These are phyloP conservation scores for Tetradesmus obliquus DNA, from an alignment of 139 green algal genomes.

Conservation along the genomic window DNA sequence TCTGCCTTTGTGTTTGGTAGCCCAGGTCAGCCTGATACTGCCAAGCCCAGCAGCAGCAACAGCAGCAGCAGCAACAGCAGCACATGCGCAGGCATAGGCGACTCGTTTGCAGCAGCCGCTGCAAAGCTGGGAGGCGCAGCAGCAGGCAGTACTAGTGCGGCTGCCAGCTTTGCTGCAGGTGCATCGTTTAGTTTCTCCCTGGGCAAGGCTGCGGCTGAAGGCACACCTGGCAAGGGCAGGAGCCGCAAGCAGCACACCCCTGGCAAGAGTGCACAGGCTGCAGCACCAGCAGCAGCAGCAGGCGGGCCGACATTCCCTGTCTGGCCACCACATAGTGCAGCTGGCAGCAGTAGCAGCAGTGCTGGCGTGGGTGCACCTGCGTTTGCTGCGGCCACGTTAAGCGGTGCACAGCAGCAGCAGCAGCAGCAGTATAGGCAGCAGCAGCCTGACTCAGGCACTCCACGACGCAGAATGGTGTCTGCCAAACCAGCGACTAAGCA, in stretches of 20 bases:
- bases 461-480: background rate
- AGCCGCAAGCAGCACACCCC: constrained; percentile 34
- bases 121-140: background rate
- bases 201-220: background rate
- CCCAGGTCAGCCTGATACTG: background rate
- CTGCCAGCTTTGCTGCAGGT: constrained; percentile 6
- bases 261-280: background rate
- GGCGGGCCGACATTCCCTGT: background rate
- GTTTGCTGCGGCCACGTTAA: background rate
- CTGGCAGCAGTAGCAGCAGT: background rate
- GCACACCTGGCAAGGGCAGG: background rate
- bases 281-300: background rate
- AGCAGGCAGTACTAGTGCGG: background rate
- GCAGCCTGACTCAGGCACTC: background rate
- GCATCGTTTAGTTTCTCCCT: background rate
- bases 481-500: background rate
- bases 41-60: background rate
- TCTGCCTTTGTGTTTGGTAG: constrained; percentile 25
- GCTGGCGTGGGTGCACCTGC: background rate
- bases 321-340: constrained; percentile 4
- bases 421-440: constrained; percentile 14
- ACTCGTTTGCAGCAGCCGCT: background rate
- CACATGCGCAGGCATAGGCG: background rate
- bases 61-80: background rate
- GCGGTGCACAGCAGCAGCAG: background rate